Base-by-base conservation (phyloP, 352 stramenopile species). In the Globisporangium barbulae region DNA sequence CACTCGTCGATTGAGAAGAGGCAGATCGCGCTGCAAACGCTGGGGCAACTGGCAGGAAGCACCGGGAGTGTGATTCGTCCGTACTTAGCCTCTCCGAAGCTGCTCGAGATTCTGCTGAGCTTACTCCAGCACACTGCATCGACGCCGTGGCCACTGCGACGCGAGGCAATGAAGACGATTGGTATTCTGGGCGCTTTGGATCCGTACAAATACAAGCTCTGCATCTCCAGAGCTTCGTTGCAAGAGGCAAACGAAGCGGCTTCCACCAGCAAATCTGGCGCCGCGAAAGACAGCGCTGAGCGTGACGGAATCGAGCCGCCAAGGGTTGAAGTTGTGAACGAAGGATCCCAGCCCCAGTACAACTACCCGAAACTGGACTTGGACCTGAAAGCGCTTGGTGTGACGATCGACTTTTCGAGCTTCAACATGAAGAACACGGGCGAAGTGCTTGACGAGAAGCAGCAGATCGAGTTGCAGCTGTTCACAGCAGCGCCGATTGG, bases 101-200 rank as follows among this genome's bases (percentile, higher is more conserved):
- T 99, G 30, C 77, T 98, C 17, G 89, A 97, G 61, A 94, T 99
- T 49, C 76, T 99, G 47, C 75, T 98, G 15, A 90, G 91, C 55
- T 89, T 99, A 33, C 71, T 99, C 37, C 90, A 98, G 31, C 94
- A 97, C 58, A 97, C 81, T 15, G 85, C 85, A 0, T 77, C 92
- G 2, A 90, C 77, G 2, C 91, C 94, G 8, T 99, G 96, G 96
- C 78, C 86, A 9, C 73, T 99, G 17, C 74, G 96, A 28, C 80
- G 95, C 62, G 97, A 99, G 68, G 94, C 98, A 1, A 98, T 99
- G 81, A 89, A 98, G 59, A 98, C 94, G 0, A 94, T 99, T 50
- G 97, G 97, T 22, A 97, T 99, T 59, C 70, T 99, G 2, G 87
- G 87, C 17, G 97, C 97, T 5, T 65, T 99, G 13, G 97, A 99